A percentile compares a stretch with the other conserved stretches of the same genome.
Conservation (phyloP, 192 early-diverging fungal genomes). For the Coemansia sp. region DNA sequence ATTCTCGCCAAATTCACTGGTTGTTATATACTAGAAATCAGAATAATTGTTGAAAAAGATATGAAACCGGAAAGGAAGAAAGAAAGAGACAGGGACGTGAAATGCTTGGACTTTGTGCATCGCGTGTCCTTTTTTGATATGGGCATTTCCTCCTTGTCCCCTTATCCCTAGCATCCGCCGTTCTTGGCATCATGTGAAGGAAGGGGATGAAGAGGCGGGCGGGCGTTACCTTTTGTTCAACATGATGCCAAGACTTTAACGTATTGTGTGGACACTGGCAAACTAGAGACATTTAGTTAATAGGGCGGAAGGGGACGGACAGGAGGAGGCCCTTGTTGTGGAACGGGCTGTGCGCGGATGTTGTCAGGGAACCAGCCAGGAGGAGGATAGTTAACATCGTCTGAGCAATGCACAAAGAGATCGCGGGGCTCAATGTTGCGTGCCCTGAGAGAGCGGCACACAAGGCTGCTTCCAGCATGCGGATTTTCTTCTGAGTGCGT, state of each 20-base stretch:
- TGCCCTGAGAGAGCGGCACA: conserved; percentile 6
- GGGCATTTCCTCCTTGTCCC: no score
- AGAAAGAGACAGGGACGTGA: no score
- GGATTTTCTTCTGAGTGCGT: conserved; percentile 20
- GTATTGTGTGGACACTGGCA: no score
- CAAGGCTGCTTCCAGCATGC: conserved; percentile 5
- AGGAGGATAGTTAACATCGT: background rate
- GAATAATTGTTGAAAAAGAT: background rate
- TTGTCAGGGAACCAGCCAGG: background rate
- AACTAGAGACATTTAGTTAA: no score
- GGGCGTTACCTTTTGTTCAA: no score
- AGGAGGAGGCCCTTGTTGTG: background rate
- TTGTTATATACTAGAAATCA: background rate
- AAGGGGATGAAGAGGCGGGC: no score
- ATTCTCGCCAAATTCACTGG: conserved; percentile 5
- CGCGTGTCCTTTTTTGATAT: no score
- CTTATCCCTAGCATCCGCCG: no score
- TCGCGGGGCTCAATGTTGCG: conserved; percentile 10
- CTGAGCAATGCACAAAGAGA: conserved; percentile 14
- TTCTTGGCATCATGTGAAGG: no score
- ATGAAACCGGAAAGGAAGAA: background rate
- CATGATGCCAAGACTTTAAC: background rate
- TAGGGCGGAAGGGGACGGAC: background rate
- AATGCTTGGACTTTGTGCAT: no score
- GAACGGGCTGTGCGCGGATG: background rate